These are phyloP conservation scores for Lotmaria passim DNA, from an alignment of 208 protist species.

Conservation along the genomic window DNA sequence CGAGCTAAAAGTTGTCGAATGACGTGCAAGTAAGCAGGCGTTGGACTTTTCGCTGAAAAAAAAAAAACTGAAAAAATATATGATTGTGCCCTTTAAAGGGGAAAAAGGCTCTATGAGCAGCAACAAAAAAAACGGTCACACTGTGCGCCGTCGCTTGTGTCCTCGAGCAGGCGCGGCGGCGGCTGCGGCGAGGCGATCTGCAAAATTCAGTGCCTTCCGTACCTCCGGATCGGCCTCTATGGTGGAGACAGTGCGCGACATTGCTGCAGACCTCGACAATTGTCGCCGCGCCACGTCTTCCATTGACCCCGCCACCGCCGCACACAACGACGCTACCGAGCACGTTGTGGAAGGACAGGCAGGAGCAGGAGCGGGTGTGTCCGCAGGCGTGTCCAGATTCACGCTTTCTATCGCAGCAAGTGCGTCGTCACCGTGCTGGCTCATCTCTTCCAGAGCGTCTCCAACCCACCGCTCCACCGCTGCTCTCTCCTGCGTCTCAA, in stretches of 20 bases:
- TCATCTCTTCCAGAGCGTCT: constrained; percentile 1
- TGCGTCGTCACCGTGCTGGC: neutral
- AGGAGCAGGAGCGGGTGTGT: no score
- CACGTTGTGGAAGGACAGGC: no score
- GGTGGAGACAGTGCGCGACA: neutral
- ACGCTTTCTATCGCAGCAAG: no score
- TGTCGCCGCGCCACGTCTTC: neutral
- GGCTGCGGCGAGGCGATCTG: neutral
- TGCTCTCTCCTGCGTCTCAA: neutral
- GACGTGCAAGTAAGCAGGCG: no score
- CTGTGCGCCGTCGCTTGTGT: constrained; percentile 10
- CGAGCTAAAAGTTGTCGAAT: no score
- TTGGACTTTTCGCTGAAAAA: no score
- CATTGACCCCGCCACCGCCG: no score
- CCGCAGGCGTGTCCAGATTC: no score
- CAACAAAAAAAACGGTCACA: no score
- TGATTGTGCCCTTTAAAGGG: neutral
- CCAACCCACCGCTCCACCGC: neutral
- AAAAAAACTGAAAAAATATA: neutral
- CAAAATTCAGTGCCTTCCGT: constrained; percentile 8
- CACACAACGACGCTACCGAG: no score
- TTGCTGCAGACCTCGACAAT: no score
- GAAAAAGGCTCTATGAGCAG: neutral
- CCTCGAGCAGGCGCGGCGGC: neutral
- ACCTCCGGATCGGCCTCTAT: neutral